A percentile compares a stretch with the other conserved stretches of the same genome.
Conservation (phyloP, 768 basidiomycete genomes). For the Leccinum rimulosum region DNA sequence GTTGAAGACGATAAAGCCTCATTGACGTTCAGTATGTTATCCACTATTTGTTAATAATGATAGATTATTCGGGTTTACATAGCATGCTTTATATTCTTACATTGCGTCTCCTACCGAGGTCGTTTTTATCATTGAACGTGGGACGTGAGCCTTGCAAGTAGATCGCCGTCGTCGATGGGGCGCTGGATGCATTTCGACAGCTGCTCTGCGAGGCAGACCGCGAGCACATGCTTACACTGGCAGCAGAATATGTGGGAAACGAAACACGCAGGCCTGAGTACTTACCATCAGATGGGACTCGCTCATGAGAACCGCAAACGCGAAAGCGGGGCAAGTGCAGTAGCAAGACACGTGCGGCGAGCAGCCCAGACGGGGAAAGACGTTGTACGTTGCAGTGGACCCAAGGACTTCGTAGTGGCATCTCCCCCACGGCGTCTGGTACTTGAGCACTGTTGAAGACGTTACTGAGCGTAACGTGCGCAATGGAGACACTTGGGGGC, state of each 20-base stretch:
- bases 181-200: slow-evolving; percentile 52
- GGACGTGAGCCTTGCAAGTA: slow-evolving; percentile 35
- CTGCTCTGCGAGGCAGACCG: slow-evolving; percentile 56
- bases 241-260: not conserved
- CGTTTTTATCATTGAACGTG: slow-evolving; percentile 11
- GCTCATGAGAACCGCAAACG: slow-evolving; percentile 57
- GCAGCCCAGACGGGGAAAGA: slow-evolving; percentile 49
- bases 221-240: slow-evolving; percentile 82
- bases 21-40: slow-evolving; percentile 17
- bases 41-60: slow-evolving; percentile 26
- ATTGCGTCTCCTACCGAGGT: slow-evolving; percentile 4
- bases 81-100: slow-evolving; percentile 10
- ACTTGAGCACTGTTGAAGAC: slow-evolving; percentile 52
- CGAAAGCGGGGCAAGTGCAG: slow-evolving; percentile 76
- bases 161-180: slow-evolving; percentile 43
- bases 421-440: slow-evolving; percentile 54
- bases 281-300: slow-evolving; percentile 64
- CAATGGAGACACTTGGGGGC: not conserved
- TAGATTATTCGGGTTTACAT: slow-evolving; percentile 16
- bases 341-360: slow-evolving; percentile 46
- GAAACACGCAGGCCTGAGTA: not conserved
- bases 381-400: slow-evolving; percentile 58
- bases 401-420: slow-evolving; percentile 67
- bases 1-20: slow-evolving; percentile 3
- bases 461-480: not conserved